These are phyloP conservation scores for Ophioceras dolichostomum DNA, from an alignment of 2,329 filamentous ascomycete species.

Conservation along the genomic window DNA sequence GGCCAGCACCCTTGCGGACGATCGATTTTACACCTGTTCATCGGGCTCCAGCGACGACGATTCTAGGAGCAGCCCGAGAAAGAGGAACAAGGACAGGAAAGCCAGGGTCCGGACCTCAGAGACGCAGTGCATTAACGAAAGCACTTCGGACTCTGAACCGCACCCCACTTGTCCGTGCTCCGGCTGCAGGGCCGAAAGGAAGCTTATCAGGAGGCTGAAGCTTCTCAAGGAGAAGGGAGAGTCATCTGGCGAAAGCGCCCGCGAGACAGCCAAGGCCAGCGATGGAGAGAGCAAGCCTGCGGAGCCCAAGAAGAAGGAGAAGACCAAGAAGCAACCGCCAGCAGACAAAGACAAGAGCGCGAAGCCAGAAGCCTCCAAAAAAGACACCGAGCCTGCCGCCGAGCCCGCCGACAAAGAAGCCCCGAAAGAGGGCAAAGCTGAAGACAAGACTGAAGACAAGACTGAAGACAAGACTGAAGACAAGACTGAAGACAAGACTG, in stretches of 20 bases:
- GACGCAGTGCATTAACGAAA: slow-evolving; percentile 6
- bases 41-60: slow-evolving; percentile 4
- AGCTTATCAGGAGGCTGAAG: slow-evolving; percentile 11
- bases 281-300: slow-evolving; percentile 7
- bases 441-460: slow-evolving; percentile 1
- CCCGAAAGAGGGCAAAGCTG: not conserved
- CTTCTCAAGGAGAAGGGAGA: slow-evolving; percentile 5
- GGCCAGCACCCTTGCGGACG: slow-evolving; percentile 5
- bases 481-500: not conserved
- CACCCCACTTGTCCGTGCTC: slow-evolving; percentile 22
- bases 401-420: not conserved
- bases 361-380: no score
- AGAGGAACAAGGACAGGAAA: slow-evolving; percentile 4
- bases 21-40: no score
- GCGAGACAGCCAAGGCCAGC: slow-evolving; percentile 4
- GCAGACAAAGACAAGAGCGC: no score
- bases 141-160: slow-evolving; percentile 17
- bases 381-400: not conserved
- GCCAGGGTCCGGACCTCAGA: no score
- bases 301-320: slow-evolving; percentile 1
- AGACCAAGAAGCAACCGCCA: slow-evolving; percentile 3
- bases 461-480: slow-evolving; percentile 4
- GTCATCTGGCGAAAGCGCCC: slow-evolving; percentile 2
- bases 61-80: slow-evolving; percentile 1
- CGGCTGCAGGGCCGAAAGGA: slow-evolving; percentile 14